phyloP scores from a whole-genome alignment of 495 filamentous ascomycete species.

The Aspergillus conjunctus region DNA sequence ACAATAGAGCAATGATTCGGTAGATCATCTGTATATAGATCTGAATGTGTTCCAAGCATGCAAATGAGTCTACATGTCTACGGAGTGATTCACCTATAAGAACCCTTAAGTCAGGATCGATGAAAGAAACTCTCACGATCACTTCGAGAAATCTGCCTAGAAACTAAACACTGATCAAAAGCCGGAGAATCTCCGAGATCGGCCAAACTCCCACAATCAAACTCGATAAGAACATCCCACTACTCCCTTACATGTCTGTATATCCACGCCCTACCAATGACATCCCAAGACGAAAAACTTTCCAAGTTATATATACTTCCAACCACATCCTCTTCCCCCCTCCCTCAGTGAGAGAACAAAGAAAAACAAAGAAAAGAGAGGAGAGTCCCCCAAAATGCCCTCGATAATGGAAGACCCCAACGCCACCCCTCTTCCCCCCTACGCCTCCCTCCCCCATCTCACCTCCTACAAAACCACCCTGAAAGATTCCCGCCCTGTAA shows the following conservation, averaged over 20 bases:
- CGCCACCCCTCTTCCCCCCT: slow-evolving; percentile 53
- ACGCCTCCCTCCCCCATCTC: slow-evolving; percentile 56
- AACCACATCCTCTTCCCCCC: background rate
- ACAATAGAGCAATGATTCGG: no score
- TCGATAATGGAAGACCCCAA: slow-evolving; percentile 79
- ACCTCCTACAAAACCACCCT: slow-evolving; percentile 76
- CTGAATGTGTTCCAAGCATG: no score
- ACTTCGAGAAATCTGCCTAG: no score
- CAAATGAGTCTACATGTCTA: no score
- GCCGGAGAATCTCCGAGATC: slow-evolving; percentile 15
- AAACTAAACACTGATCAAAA: background rate
- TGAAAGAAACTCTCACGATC: no score
- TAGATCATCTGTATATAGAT: no score
- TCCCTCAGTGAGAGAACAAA: background rate
- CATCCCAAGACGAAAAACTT: slow-evolving; percentile 4
- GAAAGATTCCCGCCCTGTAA: slow-evolving; percentile 76
- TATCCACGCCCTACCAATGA: slow-evolving; percentile 26
- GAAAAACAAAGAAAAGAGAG: slow-evolving; percentile 1
- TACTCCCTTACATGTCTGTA: background rate
- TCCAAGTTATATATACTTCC: background rate
- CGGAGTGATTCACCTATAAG: no score
- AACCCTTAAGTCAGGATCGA: no score
- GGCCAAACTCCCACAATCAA: background rate
- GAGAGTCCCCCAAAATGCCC: slow-evolving; percentile 38
- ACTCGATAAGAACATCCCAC: background rate